Conservation (phyloP, 306 rosid species). For the Cyclanthera cordifolia region DNA sequence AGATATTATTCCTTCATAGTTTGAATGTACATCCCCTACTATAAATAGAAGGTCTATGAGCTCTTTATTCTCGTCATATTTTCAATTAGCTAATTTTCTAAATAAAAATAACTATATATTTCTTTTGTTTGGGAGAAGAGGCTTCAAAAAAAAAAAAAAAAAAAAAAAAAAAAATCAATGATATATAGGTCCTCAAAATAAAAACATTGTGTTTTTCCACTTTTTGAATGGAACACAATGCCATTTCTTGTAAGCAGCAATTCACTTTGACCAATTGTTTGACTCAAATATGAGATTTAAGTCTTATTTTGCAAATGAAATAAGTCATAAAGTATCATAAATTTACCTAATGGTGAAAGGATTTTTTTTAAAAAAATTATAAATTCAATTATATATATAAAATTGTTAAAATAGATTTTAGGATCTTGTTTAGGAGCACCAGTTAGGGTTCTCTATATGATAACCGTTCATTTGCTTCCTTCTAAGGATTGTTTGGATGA, state of each 20-base stretch:
- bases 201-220: neutral
- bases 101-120: too few relatives aligned
- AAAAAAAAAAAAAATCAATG: neutral
- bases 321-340: neutral
- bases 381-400: too few relatives aligned
- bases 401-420: constrained; percentile 6
- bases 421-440: constrained; percentile 13
- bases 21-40: too few relatives aligned
- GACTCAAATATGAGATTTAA: neutral
- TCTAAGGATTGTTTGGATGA: constrained; percentile 10
- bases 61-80: too few relatives aligned
- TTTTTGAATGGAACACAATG: neutral
- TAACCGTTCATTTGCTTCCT: neutral
- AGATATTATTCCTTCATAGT: too few relatives aligned
- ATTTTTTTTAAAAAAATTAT: too few relatives aligned
- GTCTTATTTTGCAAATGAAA: neutral
- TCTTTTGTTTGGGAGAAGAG: too few relatives aligned
- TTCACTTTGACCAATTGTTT: neutral
- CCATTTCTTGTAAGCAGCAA: neutral
- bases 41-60: too few relatives aligned
- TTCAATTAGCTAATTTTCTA: too few relatives aligned
- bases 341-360: too few relatives aligned
- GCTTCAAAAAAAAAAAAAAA: too few relatives aligned
- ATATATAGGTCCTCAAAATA: neutral
- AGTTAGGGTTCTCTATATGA: constrained; percentile 12